These are phyloP conservation scores for Iberis amara DNA, from an alignment of 441 rosid species.

Conservation along the genomic window DNA sequence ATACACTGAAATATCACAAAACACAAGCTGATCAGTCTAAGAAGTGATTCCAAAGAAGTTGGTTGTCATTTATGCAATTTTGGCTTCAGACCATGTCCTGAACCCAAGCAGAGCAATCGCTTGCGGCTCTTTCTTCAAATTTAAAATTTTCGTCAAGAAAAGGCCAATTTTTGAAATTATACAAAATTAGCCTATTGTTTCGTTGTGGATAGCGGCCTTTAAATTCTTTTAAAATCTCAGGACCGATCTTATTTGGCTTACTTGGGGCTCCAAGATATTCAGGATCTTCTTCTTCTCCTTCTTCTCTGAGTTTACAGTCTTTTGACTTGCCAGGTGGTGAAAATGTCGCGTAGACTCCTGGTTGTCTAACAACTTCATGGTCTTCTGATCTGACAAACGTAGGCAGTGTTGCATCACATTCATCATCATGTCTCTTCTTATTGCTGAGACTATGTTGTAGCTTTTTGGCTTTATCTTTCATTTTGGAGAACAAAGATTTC, in stretches of 20 bases:
- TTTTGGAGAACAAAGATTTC: constrained; percentile 60
- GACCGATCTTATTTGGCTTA: constrained; percentile 13
- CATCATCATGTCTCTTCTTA: constrained; percentile 41
- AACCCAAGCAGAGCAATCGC: background rate
- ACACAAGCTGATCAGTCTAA: background rate
- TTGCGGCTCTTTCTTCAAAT: no score
- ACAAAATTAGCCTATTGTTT: no score
- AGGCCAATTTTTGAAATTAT: no score
- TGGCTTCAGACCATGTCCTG: no score
- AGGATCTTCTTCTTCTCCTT: constrained; percentile 39
- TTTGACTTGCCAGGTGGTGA: constrained; percentile 36
- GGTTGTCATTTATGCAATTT: no score
- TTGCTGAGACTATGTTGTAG: constrained; percentile 40
- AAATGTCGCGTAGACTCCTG: constrained; percentile 29
- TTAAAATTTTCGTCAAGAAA: no score
- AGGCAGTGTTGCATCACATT: constrained; percentile 33
- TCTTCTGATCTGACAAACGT: constrained; percentile 35
- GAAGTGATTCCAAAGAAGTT: no score
- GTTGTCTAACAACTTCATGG: constrained; percentile 26
- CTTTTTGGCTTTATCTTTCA: constrained; percentile 53
- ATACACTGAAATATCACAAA: constrained; percentile 49
- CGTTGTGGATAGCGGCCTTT: no score
- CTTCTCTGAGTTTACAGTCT: constrained; percentile 29
- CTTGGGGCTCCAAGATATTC: constrained; percentile 70
- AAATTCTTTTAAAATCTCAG: no score